phyloP scores from a whole-genome alignment of 106 monocot species.

The Narthecium ossifragum region DNA sequence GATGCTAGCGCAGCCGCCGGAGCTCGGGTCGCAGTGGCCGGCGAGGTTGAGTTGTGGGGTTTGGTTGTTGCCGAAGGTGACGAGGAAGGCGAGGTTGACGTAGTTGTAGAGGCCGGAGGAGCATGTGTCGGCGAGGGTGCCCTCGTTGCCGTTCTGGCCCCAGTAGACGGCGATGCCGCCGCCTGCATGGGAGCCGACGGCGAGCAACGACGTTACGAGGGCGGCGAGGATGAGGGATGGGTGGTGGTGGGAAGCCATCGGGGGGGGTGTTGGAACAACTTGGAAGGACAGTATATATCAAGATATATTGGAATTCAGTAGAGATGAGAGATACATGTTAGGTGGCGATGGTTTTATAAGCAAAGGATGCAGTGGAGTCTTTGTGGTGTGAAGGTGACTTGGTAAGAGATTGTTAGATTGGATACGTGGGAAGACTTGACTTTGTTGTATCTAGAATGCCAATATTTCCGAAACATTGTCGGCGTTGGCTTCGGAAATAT shows the following conservation, averaged over 20 bases:
- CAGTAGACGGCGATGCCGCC: constrained; percentile 71
- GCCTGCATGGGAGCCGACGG: constrained; percentile 23
- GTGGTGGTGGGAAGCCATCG: background rate
- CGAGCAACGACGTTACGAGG: background rate
- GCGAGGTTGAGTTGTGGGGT: constrained; percentile 55
- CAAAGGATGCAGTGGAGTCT: too few relatives aligned
- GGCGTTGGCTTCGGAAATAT: too few relatives aligned
- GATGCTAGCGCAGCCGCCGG: constrained; percentile 21
- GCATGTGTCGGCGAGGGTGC: constrained; percentile 43
- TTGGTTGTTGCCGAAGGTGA: constrained; percentile 51
- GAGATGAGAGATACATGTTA: too few relatives aligned
- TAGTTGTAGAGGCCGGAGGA: constrained; percentile 30
- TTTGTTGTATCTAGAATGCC: too few relatives aligned
- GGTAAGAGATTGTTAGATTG: too few relatives aligned
- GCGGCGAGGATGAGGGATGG: background rate
- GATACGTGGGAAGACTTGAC: too few relatives aligned
- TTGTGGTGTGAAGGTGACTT: too few relatives aligned
- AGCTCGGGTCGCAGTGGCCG: constrained; percentile 42
- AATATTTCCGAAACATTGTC: too few relatives aligned
- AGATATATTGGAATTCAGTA: too few relatives aligned
- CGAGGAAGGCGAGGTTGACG: constrained; percentile 52
- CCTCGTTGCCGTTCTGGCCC: constrained; percentile 75
- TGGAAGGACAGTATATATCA: too few relatives aligned
- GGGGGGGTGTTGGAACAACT: too few relatives aligned
- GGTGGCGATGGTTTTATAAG: too few relatives aligned